Percentiles rank a stretch among this genome's conserved stretches.
Conservation (phyloP, 306 rosid genomes). For the Psophocarpus tetragonolobus region DNA sequence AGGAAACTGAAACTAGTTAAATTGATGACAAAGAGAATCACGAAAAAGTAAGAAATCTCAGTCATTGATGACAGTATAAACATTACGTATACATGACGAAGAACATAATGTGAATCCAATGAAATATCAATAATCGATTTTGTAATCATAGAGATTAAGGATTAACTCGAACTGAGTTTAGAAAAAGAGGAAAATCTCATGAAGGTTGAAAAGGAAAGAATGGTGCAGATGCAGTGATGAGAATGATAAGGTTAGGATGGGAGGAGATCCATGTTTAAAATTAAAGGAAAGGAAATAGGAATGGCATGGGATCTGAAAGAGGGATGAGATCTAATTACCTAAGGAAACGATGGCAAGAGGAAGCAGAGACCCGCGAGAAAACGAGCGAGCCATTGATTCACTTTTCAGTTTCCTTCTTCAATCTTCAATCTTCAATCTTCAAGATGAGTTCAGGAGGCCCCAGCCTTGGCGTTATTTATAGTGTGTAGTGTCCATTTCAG, state of each 20-base stretch:
- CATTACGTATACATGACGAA: neutral
- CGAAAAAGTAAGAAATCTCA: neutral
- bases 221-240: neutral
- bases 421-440: neutral
- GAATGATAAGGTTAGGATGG: neutral
- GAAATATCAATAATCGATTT: neutral
- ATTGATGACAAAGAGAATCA: neutral
- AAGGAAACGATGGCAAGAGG: slow-evolving; percentile 60
- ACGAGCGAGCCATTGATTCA: slow-evolving; percentile 72
- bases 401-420: neutral
- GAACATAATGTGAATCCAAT: neutral
- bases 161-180: neutral
- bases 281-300: no score
- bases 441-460: neutral
- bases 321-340: slow-evolving; percentile 58
- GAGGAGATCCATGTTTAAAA: slow-evolving; percentile 24
- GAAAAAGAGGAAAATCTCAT: neutral
- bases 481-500: no score
- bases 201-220: neutral
- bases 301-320: no score
- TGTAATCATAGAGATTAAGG: neutral
- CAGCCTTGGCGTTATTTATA: slow-evolving; percentile 36
- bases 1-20: neutral
- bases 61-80: neutral
- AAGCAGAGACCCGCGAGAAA: slow-evolving; percentile 59